phyloP scores from a whole-genome alignment of 371 early-diverging fungal genomes.

The Lichtheimia ramosa region DNA sequence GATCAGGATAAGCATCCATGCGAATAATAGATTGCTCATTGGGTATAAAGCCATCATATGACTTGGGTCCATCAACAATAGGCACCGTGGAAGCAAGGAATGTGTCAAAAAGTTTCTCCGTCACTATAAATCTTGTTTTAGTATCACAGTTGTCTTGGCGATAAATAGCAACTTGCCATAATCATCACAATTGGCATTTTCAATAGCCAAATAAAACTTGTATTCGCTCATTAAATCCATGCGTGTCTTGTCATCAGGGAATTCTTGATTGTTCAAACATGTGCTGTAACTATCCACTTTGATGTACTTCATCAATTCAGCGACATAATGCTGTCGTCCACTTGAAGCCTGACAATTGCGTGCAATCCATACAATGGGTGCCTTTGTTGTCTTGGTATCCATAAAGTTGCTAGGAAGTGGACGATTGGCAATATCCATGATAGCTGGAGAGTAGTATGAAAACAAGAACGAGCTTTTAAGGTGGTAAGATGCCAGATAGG shows the following conservation, averaged over 20 bases:
- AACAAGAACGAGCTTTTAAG: slow-evolving; percentile 33
- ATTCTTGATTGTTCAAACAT: slow-evolving; percentile 33
- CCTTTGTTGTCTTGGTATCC: slow-evolving; percentile 22
- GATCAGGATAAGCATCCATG: slow-evolving; percentile 44
- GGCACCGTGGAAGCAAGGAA: slow-evolving; percentile 20
- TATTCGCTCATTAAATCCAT: slow-evolving; percentile 27
- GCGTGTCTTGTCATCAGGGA: slow-evolving; percentile 32
- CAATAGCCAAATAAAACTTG: slow-evolving; percentile 44
- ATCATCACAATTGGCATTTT: slow-evolving; percentile 44
- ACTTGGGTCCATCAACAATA: slow-evolving; percentile 31
- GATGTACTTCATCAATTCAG: slow-evolving; percentile 35
- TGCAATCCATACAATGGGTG: slow-evolving; percentile 44
- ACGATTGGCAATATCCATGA: slow-evolving; percentile 34
- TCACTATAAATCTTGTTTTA: slow-evolving; percentile 14
- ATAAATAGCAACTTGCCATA: slow-evolving; percentile 27
- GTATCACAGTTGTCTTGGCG: too few relatives aligned
- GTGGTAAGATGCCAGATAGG: slow-evolving; percentile 40
- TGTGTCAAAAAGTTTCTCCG: slow-evolving; percentile 41
- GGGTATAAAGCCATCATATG: slow-evolving; percentile 36
- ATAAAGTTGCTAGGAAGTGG: slow-evolving; percentile 39
- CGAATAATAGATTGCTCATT: slow-evolving; percentile 28
- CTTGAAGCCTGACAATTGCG: slow-evolving; percentile 36
- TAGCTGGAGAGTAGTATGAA: slow-evolving; percentile 28
- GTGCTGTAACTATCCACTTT: slow-evolving; percentile 34
- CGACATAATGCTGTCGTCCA: slow-evolving; percentile 36